A percentile compares a stretch with the other conserved stretches of the same genome.
These are phyloP conservation scores for Irpex sp. DNA, from an alignment of 1,284 basidiomycete genomes.

Conservation along the genomic window DNA sequence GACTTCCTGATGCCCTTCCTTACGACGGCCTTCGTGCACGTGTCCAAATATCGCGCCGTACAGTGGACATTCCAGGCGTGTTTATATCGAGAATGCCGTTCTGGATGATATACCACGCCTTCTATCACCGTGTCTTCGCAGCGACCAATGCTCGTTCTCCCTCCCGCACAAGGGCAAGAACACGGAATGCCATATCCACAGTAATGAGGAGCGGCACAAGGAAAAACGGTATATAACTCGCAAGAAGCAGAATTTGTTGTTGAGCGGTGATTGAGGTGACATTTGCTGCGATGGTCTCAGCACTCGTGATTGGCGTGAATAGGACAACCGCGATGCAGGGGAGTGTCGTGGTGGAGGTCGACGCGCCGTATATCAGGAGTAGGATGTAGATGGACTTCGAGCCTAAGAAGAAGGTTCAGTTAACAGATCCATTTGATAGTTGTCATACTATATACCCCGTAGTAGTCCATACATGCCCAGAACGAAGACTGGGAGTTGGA, in stretches of 20 bases:
- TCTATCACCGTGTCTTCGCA: neutral
- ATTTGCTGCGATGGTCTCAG: conserved; percentile 29
- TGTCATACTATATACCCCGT: too few relatives aligned
- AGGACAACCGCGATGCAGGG: conserved; percentile 66
- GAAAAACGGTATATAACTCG: conserved; percentile 76
- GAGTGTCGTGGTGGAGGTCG: conserved; percentile 73
- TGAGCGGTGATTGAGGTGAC: conserved; percentile 37
- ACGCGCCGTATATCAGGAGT: conserved; percentile 73
- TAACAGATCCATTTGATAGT: too few relatives aligned
- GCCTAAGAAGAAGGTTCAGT: conserved; percentile 11
- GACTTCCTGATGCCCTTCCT: too few relatives aligned
- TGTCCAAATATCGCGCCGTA: neutral
- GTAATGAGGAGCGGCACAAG: conserved; percentile 69
- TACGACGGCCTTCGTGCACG: too few relatives aligned
- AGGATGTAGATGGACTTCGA: conserved; percentile 39
- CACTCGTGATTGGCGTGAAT: conserved; percentile 35
- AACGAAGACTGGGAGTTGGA: conserved; percentile 77
- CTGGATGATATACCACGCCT: neutral
- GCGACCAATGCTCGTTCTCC: conserved; percentile 1
- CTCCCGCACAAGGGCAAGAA: conserved; percentile 25
- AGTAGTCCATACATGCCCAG: conserved; percentile 65
- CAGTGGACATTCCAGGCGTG: neutral
- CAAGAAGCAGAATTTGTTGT: conserved; percentile 54
- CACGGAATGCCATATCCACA: conserved; percentile 62
- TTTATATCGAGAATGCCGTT: neutral